Evolutionary conservation across 2,329 filamentous ascomycete species (phyloP).

Genomic region (Talaromyces piceae): DNA sequence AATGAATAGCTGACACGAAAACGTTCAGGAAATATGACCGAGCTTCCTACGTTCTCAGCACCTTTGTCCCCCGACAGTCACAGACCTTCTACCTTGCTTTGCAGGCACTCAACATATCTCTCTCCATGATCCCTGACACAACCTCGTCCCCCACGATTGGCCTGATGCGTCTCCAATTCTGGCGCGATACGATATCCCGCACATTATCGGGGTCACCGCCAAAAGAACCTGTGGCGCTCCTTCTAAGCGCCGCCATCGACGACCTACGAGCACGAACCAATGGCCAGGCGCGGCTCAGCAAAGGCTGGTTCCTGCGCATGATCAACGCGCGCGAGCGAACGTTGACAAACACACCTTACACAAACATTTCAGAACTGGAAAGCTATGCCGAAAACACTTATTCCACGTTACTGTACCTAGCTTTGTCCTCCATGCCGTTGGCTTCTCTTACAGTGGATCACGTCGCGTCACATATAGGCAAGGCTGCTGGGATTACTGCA

Average conservation of each 20-base stretch:
- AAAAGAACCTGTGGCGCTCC: slow-evolving; percentile 81
- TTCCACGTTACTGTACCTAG: slow-evolving; percentile 83
- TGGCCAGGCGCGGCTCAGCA: slow-evolving; percentile 47
- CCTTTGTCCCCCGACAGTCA: slow-evolving; percentile 69
- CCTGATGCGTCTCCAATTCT: slow-evolving; percentile 87
- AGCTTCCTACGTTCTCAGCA: slow-evolving; percentile 76
- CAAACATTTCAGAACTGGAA: slow-evolving; percentile 66
- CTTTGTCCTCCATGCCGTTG: slow-evolving; percentile 69
- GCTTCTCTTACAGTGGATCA: slow-evolving; percentile 82
- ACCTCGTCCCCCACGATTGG: slow-evolving; percentile 84
- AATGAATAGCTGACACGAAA: slow-evolving; percentile 2
- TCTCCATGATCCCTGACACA: slow-evolving; percentile 81
- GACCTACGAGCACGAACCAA: slow-evolving; percentile 44
- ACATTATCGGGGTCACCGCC: slow-evolving; percentile 72
- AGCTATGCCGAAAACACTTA: slow-evolving; percentile 93
- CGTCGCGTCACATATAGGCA: slow-evolving; percentile 88
- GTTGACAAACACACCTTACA: slow-evolving; percentile 75
- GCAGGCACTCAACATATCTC: slow-evolving; percentile 85
- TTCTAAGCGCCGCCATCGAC: slow-evolving; percentile 66
- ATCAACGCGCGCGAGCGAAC: slow-evolving; percentile 75
- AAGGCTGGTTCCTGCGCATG: slow-evolving; percentile 68
- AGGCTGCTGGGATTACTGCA: slow-evolving; percentile 80
- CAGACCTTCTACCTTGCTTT: slow-evolving; percentile 84
- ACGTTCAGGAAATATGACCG: slow-evolving; percentile 74
- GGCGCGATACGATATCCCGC: slow-evolving; percentile 74